Conservation (phyloP, 202 grass and related monocot species). For the Panicum hallii region DNA sequence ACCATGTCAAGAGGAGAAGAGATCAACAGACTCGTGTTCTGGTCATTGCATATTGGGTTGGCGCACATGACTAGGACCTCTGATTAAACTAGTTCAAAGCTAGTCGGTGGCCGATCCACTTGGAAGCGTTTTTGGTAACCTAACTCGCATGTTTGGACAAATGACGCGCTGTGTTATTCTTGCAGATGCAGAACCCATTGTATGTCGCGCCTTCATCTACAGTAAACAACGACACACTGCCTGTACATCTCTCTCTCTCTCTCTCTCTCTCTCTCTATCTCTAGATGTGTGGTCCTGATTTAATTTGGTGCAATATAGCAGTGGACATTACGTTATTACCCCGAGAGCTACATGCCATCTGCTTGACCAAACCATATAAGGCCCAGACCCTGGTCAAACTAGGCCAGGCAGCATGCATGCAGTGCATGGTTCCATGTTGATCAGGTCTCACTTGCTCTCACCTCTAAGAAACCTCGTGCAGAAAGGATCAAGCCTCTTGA, state of each 20-base stretch:
- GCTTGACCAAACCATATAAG: conserved; percentile 27
- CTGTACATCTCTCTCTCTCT: neutral
- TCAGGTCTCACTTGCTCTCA: conserved; percentile 39
- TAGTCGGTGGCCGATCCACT: conserved; percentile 7
- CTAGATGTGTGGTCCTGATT: conserved; percentile 13
- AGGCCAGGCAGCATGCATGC: neutral
- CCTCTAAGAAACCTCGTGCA: conserved; percentile 18
- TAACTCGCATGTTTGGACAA: conserved; percentile 18
- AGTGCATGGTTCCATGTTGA: conserved; percentile 14
- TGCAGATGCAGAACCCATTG: neutral
- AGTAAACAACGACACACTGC: conserved; percentile 38
- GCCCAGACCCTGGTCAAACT: conserved; percentile 21
- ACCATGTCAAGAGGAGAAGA: conserved; percentile 41
- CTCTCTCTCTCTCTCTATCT: neutral
- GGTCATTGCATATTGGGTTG: conserved; percentile 37
- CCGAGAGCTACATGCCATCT: conserved; percentile 41
- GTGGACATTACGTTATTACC: conserved; percentile 3
- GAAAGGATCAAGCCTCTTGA: conserved; percentile 20
- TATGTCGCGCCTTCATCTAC: neutral
- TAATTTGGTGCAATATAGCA: neutral
- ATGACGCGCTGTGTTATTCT: neutral
- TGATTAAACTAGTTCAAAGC: conserved; percentile 9
- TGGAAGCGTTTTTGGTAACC: conserved; percentile 6
- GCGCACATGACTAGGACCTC: neutral
- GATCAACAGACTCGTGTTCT: conserved; percentile 29